These are phyloP conservation scores for Vigna unguiculata DNA, from an alignment of 306 rosid genomes.

Conservation along the genomic window DNA sequence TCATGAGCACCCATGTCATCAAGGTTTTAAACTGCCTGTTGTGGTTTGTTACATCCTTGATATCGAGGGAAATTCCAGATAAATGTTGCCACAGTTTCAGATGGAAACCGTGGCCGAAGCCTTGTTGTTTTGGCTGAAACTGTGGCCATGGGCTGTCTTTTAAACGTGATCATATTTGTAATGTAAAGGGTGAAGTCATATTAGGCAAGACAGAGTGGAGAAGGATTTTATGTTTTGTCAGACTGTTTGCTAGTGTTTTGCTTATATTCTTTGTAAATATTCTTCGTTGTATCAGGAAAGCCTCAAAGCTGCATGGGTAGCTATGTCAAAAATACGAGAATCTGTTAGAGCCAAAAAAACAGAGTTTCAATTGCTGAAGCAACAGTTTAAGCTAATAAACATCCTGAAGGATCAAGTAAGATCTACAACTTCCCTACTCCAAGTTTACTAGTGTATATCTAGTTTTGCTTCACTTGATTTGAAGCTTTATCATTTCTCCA, in stretches of 20 bases:
- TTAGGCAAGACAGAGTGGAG: background rate
- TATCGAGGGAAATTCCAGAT: no score
- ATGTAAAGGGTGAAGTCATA: background rate
- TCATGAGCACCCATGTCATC: background rate
- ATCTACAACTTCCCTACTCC: conserved; percentile 24
- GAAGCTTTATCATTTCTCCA: conserved; percentile 4
- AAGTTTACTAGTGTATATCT: background rate
- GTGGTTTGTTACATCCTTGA: background rate
- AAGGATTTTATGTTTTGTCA: background rate
- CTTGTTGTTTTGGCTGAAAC: no score
- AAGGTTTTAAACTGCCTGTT: background rate
- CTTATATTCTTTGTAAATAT: conserved; percentile 14
- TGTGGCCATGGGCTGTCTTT: no score
- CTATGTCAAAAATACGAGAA: conserved; percentile 77
- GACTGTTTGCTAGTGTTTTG: background rate
- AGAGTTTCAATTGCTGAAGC: conserved; percentile 74
- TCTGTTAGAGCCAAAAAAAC: conserved; percentile 83
- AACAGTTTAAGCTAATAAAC: conserved; percentile 68
- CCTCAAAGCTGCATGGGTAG: conserved; percentile 76
- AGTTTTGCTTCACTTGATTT: conserved; percentile 10
- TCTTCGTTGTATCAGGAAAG: conserved; percentile 68
- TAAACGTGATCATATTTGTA: background rate
- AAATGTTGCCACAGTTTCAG: background rate
- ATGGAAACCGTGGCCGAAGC: no score
- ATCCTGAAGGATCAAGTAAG: conserved; percentile 92